Percentiles rank a stretch among this genome's conserved stretches.
Evolutionary conservation across 495 filamentous ascomycete species (phyloP).

Genomic region (Hypomontagnella monticulosa): DNA sequence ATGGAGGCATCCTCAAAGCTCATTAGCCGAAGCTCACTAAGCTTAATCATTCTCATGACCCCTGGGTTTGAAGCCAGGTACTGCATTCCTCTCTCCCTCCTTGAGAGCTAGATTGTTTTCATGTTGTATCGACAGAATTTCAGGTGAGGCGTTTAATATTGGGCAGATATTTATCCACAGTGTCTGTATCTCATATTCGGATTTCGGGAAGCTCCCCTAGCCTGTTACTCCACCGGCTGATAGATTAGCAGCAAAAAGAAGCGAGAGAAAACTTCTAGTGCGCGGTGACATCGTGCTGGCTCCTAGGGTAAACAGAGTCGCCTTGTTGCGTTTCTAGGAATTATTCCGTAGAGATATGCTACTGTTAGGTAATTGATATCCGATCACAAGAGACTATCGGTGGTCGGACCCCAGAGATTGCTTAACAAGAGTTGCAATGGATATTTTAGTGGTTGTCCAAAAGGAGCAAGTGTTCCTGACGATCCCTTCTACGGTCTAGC

Average conservation of each 20-base stretch:
- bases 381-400: slow-evolving; percentile 20
- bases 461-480: slow-evolving; percentile 32
- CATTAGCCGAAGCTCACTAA: neutral
- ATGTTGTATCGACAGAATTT: neutral
- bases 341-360: slow-evolving; percentile 21
- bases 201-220: slow-evolving; percentile 28
- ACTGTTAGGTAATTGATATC: slow-evolving; percentile 33
- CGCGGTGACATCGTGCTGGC: neutral
- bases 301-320: neutral
- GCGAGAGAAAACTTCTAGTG: slow-evolving; percentile 6
- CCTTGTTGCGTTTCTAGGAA: slow-evolving; percentile 7
- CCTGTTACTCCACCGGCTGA: neutral
- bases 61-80: neutral
- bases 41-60: slow-evolving; percentile 13
- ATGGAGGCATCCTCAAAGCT: neutral
- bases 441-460: slow-evolving; percentile 13
- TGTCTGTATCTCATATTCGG: neutral
- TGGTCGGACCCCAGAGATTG: slow-evolving; percentile 17
- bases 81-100: too few relatives aligned
- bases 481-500: slow-evolving; percentile 30
- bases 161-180: neutral
- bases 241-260: neutral
- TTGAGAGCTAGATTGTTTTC: too few relatives aligned
- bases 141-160: too few relatives aligned
- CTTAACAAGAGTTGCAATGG: neutral